A percentile compares a stretch with the other conserved stretches of the same genome.
phyloP scores from a whole-genome alignment of 345 rosid species.

The Lumnitzera racemosa region DNA sequence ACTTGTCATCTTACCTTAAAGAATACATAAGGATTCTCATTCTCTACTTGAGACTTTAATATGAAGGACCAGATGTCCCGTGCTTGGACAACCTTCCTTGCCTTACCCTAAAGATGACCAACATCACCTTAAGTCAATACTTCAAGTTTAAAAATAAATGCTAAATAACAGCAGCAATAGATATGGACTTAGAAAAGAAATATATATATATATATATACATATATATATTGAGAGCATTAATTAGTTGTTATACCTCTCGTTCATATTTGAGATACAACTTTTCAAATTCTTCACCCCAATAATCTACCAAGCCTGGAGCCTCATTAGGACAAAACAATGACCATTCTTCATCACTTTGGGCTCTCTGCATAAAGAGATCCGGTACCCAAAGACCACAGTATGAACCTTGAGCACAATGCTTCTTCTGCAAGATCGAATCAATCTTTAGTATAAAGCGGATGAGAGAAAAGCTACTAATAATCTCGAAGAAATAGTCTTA shows the following conservation, averaged over 20 bases:
- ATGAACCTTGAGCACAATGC: slow-evolving; percentile 75
- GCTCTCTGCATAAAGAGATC: slow-evolving; percentile 90
- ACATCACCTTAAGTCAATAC: no score
- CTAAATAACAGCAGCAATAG: no score
- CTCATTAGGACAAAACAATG: slow-evolving; percentile 79
- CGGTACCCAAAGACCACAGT: slow-evolving; percentile 83
- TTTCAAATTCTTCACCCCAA: slow-evolving; percentile 81
- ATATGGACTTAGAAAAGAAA: no score
- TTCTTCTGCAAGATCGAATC: slow-evolving; percentile 46
- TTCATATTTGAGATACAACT: slow-evolving; percentile 55
- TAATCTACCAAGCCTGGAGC: slow-evolving; percentile 85
- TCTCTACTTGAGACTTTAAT: slow-evolving; percentile 82
- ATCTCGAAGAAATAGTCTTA: neutral
- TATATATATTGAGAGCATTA: neutral
- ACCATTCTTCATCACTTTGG: slow-evolving; percentile 69
- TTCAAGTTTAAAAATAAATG: neutral
- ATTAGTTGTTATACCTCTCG: slow-evolving; percentile 29
- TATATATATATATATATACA: no score
- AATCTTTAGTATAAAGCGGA: neutral
- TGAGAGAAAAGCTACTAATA: neutral
- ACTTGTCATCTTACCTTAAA: no score
- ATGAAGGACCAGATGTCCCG: slow-evolving; percentile 81
- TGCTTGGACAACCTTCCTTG: slow-evolving; percentile 81
- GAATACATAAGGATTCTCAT: slow-evolving; percentile 29
- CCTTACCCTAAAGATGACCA: slow-evolving; percentile 48